Evolutionary conservation across 192 early-diverging fungal genomes (phyloP), one percentile per base, ranked within the genome.

Genomic region (Diversispora eburnea): DNA sequence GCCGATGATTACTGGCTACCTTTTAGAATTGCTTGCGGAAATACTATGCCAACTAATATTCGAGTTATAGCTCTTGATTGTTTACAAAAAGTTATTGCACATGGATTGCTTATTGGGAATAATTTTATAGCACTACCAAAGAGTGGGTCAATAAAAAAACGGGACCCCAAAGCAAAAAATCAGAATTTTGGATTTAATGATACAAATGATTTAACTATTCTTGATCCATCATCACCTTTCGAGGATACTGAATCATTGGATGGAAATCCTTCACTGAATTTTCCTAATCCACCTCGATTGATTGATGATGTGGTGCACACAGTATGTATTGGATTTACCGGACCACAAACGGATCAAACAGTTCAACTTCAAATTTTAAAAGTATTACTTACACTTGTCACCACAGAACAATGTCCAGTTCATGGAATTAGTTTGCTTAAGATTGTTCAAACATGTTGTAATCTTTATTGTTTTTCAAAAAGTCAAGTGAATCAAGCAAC

Each of bases 301-400:
- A 67, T 82, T n/a, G 81, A 82, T 70, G 81, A 82, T 65, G 77
- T 82, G 70, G 81, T 82, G 25, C 81, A 82, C 56, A 82, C 76
- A 5, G 69, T 82, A 19, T 82, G 81, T 65, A 75, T 79, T 72
- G 78, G 77, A 33, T 82, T 77, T 68, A 72, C 67, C 61, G 81
- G 81, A n/a, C 76, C 77, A 20, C 77, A 75, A 52, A 70, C 76
- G 1, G 81, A 82, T 70, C 76, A 79, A 60, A 76, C 77, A 72
- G 81, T 82, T 72, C 77, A 79, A 59, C 52, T 82, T 8, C 81
- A 82, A 65, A 79, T 82, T 59, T 76, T 79, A 57, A 82, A 82
- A 77, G 81, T 82, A 72, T 62, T 82, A 39, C 70, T 82, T 59
- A 82, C 81, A 9, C 54, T 82, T 15, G 81, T 82, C 20, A 82